These are phyloP conservation scores for Leptographium procerum DNA, from an alignment of 2,329 filamentous ascomycete genomes.

Conservation along the genomic window DNA sequence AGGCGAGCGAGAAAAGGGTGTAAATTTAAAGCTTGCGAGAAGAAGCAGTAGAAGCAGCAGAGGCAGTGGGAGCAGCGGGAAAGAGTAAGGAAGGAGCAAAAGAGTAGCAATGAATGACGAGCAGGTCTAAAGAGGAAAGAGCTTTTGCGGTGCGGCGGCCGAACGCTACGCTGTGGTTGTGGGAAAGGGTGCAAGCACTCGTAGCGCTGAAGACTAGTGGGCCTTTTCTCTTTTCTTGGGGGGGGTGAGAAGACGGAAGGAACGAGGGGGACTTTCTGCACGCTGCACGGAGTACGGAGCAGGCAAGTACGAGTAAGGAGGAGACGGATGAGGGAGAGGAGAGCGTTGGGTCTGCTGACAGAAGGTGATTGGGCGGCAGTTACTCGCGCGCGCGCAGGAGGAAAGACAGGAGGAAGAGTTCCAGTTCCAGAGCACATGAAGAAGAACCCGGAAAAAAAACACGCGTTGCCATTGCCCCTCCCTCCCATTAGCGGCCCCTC, in stretches of 20 bases:
- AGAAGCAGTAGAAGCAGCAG: neutral
- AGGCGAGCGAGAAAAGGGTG: neutral
- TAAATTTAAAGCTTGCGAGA: neutral
- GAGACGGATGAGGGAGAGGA: too few relatives aligned
- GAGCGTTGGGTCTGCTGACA: neutral
- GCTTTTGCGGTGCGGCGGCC: neutral
- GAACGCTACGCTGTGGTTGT: neutral
- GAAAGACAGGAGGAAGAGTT: too few relatives aligned
- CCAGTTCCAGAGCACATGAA: neutral
- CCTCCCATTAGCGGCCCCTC: neutral
- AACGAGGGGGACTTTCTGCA: too few relatives aligned
- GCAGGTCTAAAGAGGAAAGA: neutral
- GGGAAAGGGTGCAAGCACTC: neutral
- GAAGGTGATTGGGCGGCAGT: neutral
- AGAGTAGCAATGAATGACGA: neutral
- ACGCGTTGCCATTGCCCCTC: neutral
- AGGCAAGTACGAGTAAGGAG: neutral
- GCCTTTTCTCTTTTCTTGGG: too few relatives aligned
- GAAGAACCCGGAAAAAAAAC: neutral
- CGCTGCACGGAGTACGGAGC: too few relatives aligned
- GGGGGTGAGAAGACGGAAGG: too few relatives aligned
- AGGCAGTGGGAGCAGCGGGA: neutral
- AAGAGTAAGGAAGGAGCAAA: neutral
- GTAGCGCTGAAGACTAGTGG: neutral
- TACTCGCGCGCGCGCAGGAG: too few relatives aligned